Evolutionary conservation across 768 basidiomycete genomes (phyloP).

Genomic region (Cantharellus cinnabarinus): DNA sequence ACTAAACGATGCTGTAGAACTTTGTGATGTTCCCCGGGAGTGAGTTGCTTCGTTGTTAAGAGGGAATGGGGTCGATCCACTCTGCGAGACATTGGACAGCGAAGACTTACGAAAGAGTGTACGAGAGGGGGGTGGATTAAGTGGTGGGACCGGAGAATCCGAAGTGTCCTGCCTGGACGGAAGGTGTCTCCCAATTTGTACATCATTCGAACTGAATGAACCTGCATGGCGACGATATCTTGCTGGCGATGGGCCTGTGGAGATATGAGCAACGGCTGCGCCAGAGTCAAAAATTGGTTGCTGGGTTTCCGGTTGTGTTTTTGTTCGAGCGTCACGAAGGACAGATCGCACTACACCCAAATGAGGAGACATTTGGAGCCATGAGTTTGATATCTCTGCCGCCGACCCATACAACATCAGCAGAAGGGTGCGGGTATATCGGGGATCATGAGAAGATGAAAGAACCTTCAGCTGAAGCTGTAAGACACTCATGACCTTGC

Average conservation of each 20-base stretch:
- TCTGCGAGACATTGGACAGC: background rate
- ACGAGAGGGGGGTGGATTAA: conserved; percentile 24
- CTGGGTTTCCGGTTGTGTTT: conserved; percentile 8
- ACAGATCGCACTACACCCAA: conserved; percentile 49
- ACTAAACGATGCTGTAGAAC: background rate
- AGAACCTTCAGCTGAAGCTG: conserved; percentile 62
- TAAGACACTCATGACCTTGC: conserved; percentile 73
- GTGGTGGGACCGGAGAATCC: conserved; percentile 25
- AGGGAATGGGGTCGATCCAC: too few relatives aligned
- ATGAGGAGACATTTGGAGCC: conserved; percentile 57
- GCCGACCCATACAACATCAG: conserved; percentile 76
- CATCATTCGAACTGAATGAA: conserved; percentile 87
- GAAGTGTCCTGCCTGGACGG: conserved; percentile 9
- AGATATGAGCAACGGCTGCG: background rate
- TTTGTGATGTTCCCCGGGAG: background rate
- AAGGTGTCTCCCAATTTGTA: conserved; percentile 60
- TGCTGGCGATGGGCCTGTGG: background rate
- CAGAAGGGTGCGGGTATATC: conserved; percentile 71
- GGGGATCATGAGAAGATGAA: conserved; percentile 53
- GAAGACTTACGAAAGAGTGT: background rate
- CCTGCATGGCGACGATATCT: conserved; percentile 50
- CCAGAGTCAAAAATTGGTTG: background rate
- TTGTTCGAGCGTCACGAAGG: conserved; percentile 27
- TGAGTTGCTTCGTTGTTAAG: background rate
- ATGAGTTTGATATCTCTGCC: conserved; percentile 71